phyloP scores from a whole-genome alignment of 257 asterid genomes.

The Pogostemon cablin region DNA sequence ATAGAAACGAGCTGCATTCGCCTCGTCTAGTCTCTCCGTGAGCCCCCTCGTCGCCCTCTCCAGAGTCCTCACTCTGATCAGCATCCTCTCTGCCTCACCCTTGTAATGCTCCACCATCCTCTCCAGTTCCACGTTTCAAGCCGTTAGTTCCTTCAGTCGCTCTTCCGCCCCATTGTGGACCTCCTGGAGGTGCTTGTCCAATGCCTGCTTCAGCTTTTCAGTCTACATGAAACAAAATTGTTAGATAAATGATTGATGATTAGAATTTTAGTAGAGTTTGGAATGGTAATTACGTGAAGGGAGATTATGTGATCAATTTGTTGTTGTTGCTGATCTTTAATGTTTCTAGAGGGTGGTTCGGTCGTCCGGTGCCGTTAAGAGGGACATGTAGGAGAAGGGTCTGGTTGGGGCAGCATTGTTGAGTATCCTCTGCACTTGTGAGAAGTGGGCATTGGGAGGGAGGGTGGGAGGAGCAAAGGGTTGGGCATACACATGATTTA shows the following conservation, averaged over 20 bases:
- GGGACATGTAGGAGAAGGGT: slow-evolving; percentile 43
- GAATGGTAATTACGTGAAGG: slow-evolving; percentile 29
- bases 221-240: slow-evolving; percentile 31
- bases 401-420: slow-evolving; percentile 4
- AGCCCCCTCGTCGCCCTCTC: slow-evolving; percentile 23
- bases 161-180: slow-evolving; percentile 28
- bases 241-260: too few relatives aligned
- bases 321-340: not conserved
- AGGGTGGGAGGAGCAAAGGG: not conserved
- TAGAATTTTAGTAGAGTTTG: not conserved
- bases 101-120: slow-evolving; percentile 14
- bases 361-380: slow-evolving; percentile 20
- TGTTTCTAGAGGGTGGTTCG: not conserved
- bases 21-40: not conserved
- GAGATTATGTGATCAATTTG: slow-evolving; percentile 31
- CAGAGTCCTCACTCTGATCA: slow-evolving; percentile 21
- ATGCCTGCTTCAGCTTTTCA: slow-evolving; percentile 33
- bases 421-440: slow-evolving; percentile 1
- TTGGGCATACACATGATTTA: not conserved
- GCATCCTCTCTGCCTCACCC: slow-evolving; percentile 23
- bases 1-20: not conserved
- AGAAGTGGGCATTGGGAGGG: not conserved
- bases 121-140: slow-evolving; percentile 10
- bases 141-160: slow-evolving; percentile 34
- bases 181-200: slow-evolving; percentile 10